phyloP scores from a whole-genome alignment of 2,329 filamentous ascomycete genomes.

The Monilinia fructigena region DNA sequence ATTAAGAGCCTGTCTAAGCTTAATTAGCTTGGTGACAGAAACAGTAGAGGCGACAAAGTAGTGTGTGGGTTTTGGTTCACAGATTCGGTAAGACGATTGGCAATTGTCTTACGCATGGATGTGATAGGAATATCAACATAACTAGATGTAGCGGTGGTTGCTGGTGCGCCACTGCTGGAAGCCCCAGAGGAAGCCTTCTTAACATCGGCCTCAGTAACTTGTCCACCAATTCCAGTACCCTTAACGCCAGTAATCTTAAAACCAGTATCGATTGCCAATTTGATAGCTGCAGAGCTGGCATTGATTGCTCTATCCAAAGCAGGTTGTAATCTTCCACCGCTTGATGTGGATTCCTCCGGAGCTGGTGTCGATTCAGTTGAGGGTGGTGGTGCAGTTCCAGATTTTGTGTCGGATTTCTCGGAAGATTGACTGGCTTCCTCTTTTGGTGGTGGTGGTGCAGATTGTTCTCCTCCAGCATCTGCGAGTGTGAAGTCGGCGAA shows the following conservation, averaged over 20 bases:
- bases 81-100: constrained; percentile 83
- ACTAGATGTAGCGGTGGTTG: constrained; percentile 60
- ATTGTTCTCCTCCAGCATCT: constrained; percentile 85
- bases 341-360: constrained; percentile 69
- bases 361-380: constrained; percentile 64
- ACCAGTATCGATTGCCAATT: constrained; percentile 80
- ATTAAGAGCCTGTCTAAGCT: constrained; percentile 93
- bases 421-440: constrained; percentile 61
- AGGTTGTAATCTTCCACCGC: constrained; percentile 75
- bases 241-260: constrained; percentile 76
- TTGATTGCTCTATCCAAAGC: constrained; percentile 79
- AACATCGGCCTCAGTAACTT: constrained; percentile 88
- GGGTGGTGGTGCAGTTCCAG: constrained; percentile 58
- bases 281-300: constrained; percentile 71
- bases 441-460: constrained; percentile 63
- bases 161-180: constrained; percentile 51
- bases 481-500: constrained; percentile 87
- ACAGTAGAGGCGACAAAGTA: constrained; percentile 93
- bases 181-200: constrained; percentile 72
- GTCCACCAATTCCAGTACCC: constrained; percentile 80
- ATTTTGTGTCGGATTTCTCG: constrained; percentile 57
- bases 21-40: constrained; percentile 92
- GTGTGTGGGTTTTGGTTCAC: constrained; percentile 95
- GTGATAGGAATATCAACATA: constrained; percentile 83
- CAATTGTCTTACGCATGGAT: constrained; percentile 98